Percentiles rank a stretch among this genome's conserved stretches.
Evolutionary conservation across 225 moss, liverwort and hornwort species (phyloP).

Genomic region (Polytrichum commune): DNA sequence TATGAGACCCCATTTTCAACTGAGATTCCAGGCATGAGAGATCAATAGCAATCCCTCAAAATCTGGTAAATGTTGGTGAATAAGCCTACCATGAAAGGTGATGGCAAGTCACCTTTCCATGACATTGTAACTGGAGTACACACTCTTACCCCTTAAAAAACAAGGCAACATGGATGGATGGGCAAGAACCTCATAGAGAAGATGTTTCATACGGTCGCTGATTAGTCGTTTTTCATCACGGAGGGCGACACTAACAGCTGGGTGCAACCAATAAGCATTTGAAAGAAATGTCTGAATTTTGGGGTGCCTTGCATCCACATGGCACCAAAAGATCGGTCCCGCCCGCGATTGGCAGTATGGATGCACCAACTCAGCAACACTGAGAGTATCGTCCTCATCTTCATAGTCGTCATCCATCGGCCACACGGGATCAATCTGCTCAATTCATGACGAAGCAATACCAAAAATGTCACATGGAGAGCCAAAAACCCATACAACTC

Average conservation of each 20-base stretch:
- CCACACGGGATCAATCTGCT: too few relatives aligned
- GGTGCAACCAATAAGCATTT: constrained; percentile 78
- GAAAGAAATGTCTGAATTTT: constrained; percentile 54
- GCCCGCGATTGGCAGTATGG: constrained; percentile 79
- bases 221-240: constrained; percentile 89
- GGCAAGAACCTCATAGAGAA: constrained; percentile 73
- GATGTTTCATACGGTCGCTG: constrained; percentile 95
- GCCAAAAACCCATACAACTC: too few relatives aligned
- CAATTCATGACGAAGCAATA: too few relatives aligned
- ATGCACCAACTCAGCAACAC: constrained; percentile 73
- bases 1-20: constrained; percentile 18
- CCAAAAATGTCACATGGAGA: too few relatives aligned
- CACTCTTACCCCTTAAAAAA: not conserved
- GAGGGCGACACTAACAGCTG: constrained; percentile 80
- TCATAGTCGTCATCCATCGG: constrained; percentile 35
- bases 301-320: constrained; percentile 72
- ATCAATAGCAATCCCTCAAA: not conserved
- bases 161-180: constrained; percentile 3
- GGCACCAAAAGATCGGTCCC: constrained; percentile 98
- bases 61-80: not conserved
- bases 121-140: not conserved
- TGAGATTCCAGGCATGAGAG: not conserved
- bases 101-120: not conserved
- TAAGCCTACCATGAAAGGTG: not conserved
- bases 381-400: constrained; percentile 55